Conservation (phyloP, 129 eudicot genomes). For the Scalesia atractyloides region DNA sequence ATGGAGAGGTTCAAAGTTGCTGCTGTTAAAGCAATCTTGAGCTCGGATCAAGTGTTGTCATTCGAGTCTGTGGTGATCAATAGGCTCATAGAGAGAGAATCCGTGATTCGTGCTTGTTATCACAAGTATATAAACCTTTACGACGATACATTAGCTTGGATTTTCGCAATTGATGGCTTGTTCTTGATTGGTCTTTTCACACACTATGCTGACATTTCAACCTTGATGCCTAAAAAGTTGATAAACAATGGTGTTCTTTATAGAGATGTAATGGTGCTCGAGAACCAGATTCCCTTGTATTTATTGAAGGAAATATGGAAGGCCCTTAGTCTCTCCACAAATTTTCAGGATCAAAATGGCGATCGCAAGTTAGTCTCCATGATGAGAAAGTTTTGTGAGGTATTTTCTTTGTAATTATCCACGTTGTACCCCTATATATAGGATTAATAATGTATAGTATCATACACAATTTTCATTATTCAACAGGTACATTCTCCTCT, state of each 20-base stretch:
- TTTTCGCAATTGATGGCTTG: slow-evolving; percentile 45
- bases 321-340: slow-evolving; percentile 8
- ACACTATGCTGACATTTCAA: slow-evolving; percentile 23
- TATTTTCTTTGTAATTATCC: too few relatives aligned
- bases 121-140: slow-evolving; percentile 42
- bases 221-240: slow-evolving; percentile 26
- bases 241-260: slow-evolving; percentile 22
- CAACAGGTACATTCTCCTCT: slow-evolving; percentile 41
- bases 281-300: slow-evolving; percentile 44
- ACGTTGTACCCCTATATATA: too few relatives aligned
- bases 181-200: slow-evolving; percentile 41
- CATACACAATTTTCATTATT: too few relatives aligned
- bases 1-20: slow-evolving; percentile 48
- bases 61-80: slow-evolving; percentile 15
- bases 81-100: slow-evolving; percentile 26
- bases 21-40: slow-evolving; percentile 30
- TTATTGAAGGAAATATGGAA: slow-evolving; percentile 32
- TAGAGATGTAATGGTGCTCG: slow-evolving; percentile 52
- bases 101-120: slow-evolving; percentile 37
- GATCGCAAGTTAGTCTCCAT: slow-evolving; percentile 13
- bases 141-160: slow-evolving; percentile 41
- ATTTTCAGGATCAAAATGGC: background rate
- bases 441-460: too few relatives aligned
- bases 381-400: slow-evolving; percentile 38
- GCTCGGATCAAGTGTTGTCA: slow-evolving; percentile 9